A percentile compares a stretch with the other conserved stretches of the same genome.
These are phyloP conservation scores for Sphenostylis stenocarpa DNA, from an alignment of 306 rosid species.

Conservation along the genomic window DNA sequence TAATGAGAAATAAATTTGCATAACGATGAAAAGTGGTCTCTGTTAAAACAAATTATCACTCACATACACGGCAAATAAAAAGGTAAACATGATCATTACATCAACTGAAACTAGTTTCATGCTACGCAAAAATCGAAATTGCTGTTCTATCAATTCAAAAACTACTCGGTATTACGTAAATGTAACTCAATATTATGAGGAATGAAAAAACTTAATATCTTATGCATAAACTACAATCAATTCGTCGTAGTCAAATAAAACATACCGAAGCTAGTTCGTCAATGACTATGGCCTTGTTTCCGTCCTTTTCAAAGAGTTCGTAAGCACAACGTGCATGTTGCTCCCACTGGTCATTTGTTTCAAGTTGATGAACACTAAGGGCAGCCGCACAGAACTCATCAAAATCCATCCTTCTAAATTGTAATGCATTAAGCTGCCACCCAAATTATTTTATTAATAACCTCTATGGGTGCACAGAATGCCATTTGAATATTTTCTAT, in stretches of 20 bases:
- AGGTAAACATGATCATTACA: background rate
- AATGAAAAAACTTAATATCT: background rate
- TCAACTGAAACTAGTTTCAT: background rate
- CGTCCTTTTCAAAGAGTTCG: conserved; percentile 71
- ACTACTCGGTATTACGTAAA: background rate
- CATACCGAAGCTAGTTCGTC: conserved; percentile 87
- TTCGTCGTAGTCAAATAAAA: background rate
- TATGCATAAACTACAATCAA: background rate
- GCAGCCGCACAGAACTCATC: conserved; percentile 82
- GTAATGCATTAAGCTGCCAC: conserved; percentile 71
- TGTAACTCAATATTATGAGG: background rate
- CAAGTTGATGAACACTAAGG: conserved; percentile 71
- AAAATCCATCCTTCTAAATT: conserved; percentile 75
- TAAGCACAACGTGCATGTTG: conserved; percentile 76
- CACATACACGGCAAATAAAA: background rate
- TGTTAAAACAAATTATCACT: background rate
- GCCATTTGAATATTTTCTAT: background rate
- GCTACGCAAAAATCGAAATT: conserved; percentile 1
- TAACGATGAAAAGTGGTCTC: background rate
- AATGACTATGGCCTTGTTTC: conserved; percentile 72
- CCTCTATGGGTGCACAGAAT: background rate
- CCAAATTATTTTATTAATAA: conserved; percentile 20
- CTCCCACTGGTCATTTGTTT: conserved; percentile 69
- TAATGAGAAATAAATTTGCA: conserved; percentile 9
- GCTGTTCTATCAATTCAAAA: background rate